phyloP scores from a whole-genome alignment of 306 rosid species.

The Prunus padus region DNA sequence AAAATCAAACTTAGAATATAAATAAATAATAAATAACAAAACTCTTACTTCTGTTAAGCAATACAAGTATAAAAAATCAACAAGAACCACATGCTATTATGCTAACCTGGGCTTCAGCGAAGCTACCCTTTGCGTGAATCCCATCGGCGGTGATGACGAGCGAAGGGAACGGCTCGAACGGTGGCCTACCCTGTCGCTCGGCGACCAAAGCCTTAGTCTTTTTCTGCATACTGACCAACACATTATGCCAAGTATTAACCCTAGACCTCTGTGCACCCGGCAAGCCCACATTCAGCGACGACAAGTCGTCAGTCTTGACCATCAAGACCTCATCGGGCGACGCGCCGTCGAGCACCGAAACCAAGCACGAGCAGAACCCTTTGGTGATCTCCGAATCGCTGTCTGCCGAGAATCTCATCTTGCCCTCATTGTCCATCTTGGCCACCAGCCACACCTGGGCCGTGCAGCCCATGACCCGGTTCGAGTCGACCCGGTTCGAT shows the following conservation, averaged over 20 bases:
- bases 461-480: slow-evolving; percentile 97
- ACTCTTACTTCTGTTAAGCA: neutral
- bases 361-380: slow-evolving; percentile 78
- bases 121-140: slow-evolving; percentile 73
- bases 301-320: slow-evolving; percentile 65
- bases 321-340: slow-evolving; percentile 62
- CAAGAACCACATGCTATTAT: neutral
- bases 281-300: slow-evolving; percentile 61
- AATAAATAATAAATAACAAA: neutral
- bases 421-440: slow-evolving; percentile 53
- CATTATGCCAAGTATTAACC: slow-evolving; percentile 93
- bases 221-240: slow-evolving; percentile 78
- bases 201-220: slow-evolving; percentile 69
- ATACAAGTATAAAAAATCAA: neutral
- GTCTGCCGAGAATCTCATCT: slow-evolving; percentile 65
- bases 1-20: slow-evolving; percentile 18
- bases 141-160: slow-evolving; percentile 63
- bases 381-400: slow-evolving; percentile 86
- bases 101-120: slow-evolving; percentile 91
- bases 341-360: slow-evolving; percentile 70
- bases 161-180: slow-evolving; percentile 76
- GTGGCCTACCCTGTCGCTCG: slow-evolving; percentile 54
- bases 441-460: slow-evolving; percentile 85
- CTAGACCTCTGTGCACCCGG: slow-evolving; percentile 61
- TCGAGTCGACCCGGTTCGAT: slow-evolving; percentile 46